These are phyloP conservation scores for Glycine soja DNA, from an alignment of 306 rosid species.

Conservation along the genomic window DNA sequence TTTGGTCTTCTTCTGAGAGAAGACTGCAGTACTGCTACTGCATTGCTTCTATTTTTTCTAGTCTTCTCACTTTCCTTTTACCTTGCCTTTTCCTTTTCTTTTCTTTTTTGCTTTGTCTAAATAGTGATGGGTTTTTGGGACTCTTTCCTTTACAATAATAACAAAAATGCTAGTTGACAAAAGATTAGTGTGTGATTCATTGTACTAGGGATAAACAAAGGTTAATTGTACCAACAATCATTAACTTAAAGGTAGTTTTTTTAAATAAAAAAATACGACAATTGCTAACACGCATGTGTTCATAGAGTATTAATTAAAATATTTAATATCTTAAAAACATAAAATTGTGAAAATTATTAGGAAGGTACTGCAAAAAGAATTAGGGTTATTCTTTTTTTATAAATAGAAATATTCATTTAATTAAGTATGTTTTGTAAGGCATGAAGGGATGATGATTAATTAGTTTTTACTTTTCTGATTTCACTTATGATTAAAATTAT, in stretches of 20 bases:
- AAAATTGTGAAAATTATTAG: neutral
- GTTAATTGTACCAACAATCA: slow-evolving; percentile 25
- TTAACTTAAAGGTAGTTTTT: slow-evolving; percentile 24
- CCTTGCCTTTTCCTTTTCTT: neutral
- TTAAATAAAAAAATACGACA: neutral
- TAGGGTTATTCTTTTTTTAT: neutral
- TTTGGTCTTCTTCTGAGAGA: slow-evolving; percentile 23
- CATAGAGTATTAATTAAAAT: neutral
- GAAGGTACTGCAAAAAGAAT: neutral
- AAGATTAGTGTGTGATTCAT: slow-evolving; percentile 29
- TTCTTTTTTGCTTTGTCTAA: slow-evolving; percentile 26
- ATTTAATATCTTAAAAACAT: neutral
- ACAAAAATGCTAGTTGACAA: slow-evolving; percentile 39
- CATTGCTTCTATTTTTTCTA: neutral
- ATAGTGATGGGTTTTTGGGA: slow-evolving; percentile 41
- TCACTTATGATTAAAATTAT: slow-evolving; percentile 16
- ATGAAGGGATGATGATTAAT: slow-evolving; percentile 37
- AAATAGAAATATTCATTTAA: neutral
- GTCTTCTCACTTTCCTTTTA: neutral
- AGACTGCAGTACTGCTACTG: neutral
- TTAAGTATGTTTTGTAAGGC: slow-evolving; percentile 24
- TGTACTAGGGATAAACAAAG: slow-evolving; percentile 44
- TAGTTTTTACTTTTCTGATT: slow-evolving; percentile 34
- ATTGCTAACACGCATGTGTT: neutral
- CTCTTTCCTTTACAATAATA: slow-evolving; percentile 40